These are phyloP conservation scores for Pistacia integerrima DNA, from an alignment of 345 rosid species.

Conservation along the genomic window DNA sequence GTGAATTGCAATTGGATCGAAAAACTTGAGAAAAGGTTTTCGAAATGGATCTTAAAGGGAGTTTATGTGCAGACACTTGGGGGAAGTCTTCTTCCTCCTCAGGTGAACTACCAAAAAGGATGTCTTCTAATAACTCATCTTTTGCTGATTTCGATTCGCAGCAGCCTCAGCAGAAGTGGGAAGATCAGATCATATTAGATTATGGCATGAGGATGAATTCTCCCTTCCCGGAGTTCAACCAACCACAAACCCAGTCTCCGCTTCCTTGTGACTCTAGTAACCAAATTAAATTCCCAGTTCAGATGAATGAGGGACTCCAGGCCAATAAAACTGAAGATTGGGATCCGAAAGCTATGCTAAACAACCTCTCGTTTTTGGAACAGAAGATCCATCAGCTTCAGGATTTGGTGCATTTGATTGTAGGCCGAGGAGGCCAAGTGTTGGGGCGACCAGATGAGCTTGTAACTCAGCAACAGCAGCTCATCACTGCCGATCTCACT, in stretches of 20 bases:
- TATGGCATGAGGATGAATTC: constrained; percentile 45
- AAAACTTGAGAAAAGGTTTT: too few relatives aligned
- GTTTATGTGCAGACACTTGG: constrained; percentile 50
- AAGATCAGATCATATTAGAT: constrained; percentile 54
- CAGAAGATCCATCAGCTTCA: constrained; percentile 90
- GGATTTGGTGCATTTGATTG: constrained; percentile 66
- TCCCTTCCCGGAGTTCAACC: constrained; percentile 45
- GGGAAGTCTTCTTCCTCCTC: constrained; percentile 39
- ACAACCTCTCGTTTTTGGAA: constrained; percentile 79
- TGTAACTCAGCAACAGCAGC: constrained; percentile 75
- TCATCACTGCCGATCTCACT: constrained; percentile 83
- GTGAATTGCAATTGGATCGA: too few relatives aligned
- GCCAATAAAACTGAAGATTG: constrained; percentile 50
- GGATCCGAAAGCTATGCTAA: constrained; percentile 79
- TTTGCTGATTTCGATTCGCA: constrained; percentile 38
- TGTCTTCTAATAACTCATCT: constrained; percentile 32
- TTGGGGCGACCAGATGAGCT: constrained; percentile 52
- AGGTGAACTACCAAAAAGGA: constrained; percentile 36
- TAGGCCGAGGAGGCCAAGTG: constrained; percentile 52
- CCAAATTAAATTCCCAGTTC: constrained; percentile 40
- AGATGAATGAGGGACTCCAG: constrained; percentile 39
- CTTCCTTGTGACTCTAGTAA: constrained; percentile 29
- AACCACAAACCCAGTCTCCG: constrained; percentile 27
- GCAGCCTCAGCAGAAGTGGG: constrained; percentile 59
- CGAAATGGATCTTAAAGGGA: constrained; percentile 31